Base-by-base conservation (phyloP, 2,329 filamentous ascomycete genomes). In the Ophiostoma sp. region DNA sequence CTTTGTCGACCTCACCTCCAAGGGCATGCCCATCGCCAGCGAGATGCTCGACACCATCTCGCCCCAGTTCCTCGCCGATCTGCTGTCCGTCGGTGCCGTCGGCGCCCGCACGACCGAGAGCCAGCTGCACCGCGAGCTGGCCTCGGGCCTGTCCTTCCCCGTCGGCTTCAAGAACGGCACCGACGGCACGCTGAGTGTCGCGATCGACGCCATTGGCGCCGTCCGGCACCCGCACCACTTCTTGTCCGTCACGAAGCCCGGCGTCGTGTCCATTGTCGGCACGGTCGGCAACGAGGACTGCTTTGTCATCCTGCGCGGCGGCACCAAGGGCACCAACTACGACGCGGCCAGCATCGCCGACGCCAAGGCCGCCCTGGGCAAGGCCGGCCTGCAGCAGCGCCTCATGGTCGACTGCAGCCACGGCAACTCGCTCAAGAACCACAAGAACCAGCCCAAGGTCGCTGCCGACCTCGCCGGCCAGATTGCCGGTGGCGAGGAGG, bases 111-210 rank as follows among this genome's bases (percentile, higher is more conserved):
- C 95, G 27, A 98, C 95, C 2, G 95, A 99, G 82, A 93, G 89
- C 66, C 95, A 99, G 81, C 84, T 98, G 71, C 95, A 99, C 80
- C 89, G 95, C 68, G 95, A 99, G 80, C 83, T 99, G 72, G 94
- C 95, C 36, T 95, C 91, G 67, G 95, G 95, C 76, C 84, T 98
- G 47, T 96, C 91, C 74, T 98, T 97, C 89, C 95, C 95, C 1
- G 93, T 99, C 11, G 95, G 95, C 66, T 99, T 99, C 90, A 99
- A 99, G 86, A 99, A 99, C 79, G 95, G 95, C 72, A 99, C 95
- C 44, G 95, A 99, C 77, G 95, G 95, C 66, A 90, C 89, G 8
- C 82, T 98, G 64, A 86, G 89, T 68, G 93, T 98, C 4, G 93
- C 95, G 12, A 92, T 98, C 74, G 95, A 99, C 77, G 95, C 95